Evolutionary conservation across 495 filamentous ascomycete genomes (phyloP).

Genomic region (Hypomontagnella submonticulosa): DNA sequence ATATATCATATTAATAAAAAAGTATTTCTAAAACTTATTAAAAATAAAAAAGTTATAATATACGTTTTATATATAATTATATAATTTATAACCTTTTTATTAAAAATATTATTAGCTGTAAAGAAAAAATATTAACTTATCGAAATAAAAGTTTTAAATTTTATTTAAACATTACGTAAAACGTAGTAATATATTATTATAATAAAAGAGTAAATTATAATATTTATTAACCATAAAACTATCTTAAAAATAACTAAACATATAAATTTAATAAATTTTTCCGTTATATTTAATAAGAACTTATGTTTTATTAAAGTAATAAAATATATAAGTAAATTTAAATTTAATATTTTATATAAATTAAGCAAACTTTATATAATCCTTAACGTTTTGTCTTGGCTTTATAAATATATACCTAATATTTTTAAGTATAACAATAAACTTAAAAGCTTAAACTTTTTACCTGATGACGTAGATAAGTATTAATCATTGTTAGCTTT

Average conservation of each 20-base stretch:
- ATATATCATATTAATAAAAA: constrained; percentile 17
- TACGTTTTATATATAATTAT: constrained; percentile 7
- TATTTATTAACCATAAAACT: constrained; percentile 4
- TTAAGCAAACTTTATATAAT: constrained; percentile 10
- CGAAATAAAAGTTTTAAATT: constrained; percentile 9
- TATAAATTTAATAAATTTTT: constrained; percentile 12
- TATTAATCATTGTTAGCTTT: constrained; percentile 9
- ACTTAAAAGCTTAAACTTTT: neutral
- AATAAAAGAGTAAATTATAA: constrained; percentile 1
- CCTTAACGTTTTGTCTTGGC: constrained; percentile 2
- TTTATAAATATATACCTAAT: no score
- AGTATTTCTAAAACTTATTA: neutral
- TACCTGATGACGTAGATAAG: constrained; percentile 5
- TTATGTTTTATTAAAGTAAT: constrained; percentile 8
- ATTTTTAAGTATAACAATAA: neutral
- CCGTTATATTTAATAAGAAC: constrained; percentile 6
- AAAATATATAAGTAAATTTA: constrained; percentile 19
- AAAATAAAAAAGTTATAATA: constrained; percentile 1
- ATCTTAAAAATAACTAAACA: constrained; percentile 15
- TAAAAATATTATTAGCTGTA: neutral
- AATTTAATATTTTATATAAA: constrained; percentile 17
- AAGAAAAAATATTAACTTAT: constrained; percentile 16
- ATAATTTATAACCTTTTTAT: constrained; percentile 5
- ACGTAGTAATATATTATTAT: constrained; percentile 8
- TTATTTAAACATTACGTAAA: constrained; percentile 11